These are phyloP conservation scores for Mortierella sp. DNA, from an alignment of 371 early-diverging fungal genomes.

Conservation along the genomic window DNA sequence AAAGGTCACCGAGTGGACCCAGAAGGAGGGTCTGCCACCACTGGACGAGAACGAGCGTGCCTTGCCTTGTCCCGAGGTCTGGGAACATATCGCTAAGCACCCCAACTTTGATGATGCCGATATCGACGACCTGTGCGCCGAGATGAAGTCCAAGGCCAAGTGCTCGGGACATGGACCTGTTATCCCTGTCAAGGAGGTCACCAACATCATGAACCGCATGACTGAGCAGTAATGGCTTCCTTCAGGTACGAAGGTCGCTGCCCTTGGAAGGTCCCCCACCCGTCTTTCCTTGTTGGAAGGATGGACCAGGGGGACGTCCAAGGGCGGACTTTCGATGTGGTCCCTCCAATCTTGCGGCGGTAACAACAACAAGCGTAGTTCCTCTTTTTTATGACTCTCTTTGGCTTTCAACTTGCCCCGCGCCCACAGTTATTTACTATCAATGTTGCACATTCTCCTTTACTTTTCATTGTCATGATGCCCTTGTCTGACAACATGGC, in stretches of 20 bases:
- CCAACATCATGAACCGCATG: conserved; percentile 49
- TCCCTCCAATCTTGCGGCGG: conserved; percentile 1
- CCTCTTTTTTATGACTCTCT: neutral
- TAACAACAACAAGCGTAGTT: neutral
- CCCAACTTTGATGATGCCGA: conserved; percentile 67
- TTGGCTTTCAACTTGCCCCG: neutral
- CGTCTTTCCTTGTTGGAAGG: neutral
- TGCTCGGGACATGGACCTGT: conserved; percentile 68
- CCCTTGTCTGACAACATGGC: neutral
- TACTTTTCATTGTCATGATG: neutral
- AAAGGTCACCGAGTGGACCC: conserved; percentile 1
- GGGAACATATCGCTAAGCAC: conserved; percentile 64
- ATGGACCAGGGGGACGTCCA: neutral
- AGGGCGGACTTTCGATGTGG: neutral
- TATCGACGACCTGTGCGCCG: conserved; percentile 68
- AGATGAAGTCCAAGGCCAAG: conserved; percentile 70
- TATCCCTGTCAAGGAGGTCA: conserved; percentile 62
- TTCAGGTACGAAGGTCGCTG: neutral
- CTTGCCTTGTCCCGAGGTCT: conserved; percentile 58
- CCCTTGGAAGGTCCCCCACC: neutral
- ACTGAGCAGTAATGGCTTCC: conserved; percentile 22
- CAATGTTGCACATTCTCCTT: neutral
- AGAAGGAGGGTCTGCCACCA: conserved; percentile 20
- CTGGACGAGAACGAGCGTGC: conserved; percentile 45
- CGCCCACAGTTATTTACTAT: neutral